phyloP scores from a whole-genome alignment of 2,329 filamentous ascomycete genomes.

The Beauveria brongniartii region DNA sequence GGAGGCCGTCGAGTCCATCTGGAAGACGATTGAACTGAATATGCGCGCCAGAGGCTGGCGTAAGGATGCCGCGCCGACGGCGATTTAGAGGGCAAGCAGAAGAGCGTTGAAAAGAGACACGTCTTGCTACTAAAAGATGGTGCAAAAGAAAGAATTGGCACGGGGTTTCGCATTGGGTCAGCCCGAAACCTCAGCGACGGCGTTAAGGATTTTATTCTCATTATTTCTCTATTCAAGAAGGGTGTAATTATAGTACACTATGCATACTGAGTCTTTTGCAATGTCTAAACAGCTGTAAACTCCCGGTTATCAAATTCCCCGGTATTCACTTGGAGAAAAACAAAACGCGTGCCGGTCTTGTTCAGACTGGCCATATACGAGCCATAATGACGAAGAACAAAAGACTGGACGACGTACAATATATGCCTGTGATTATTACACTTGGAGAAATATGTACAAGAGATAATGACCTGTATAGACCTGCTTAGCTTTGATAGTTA shows the following conservation, averaged over 20 bases:
- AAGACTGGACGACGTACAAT: too few species aligned
- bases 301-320: too few species aligned
- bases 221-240: neutral
- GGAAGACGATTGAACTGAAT: conserved; percentile 78
- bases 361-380: too few species aligned
- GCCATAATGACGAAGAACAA: too few species aligned
- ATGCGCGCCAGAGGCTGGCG: conserved; percentile 84
- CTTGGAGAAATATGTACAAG: neutral
- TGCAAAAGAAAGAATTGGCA: neutral
- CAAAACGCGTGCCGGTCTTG: too few species aligned
- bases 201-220: neutral
- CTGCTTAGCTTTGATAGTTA: neutral
- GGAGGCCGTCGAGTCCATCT: conserved; percentile 87
- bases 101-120: too few species aligned
- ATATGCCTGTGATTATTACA: too few species aligned
- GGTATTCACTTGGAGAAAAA: too few species aligned
- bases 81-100: conserved; percentile 28
- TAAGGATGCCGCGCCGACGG: conserved; percentile 56
- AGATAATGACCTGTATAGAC: neutral
- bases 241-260: conserved; percentile 1
- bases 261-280: neutral
- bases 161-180: conserved; percentile 6
- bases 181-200: conserved; percentile 7
- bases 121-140: neutral
- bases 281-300: too few species aligned